Evolutionary conservation across 192 early-diverging fungal species (phyloP).

Genomic region (Backusella circina): DNA sequence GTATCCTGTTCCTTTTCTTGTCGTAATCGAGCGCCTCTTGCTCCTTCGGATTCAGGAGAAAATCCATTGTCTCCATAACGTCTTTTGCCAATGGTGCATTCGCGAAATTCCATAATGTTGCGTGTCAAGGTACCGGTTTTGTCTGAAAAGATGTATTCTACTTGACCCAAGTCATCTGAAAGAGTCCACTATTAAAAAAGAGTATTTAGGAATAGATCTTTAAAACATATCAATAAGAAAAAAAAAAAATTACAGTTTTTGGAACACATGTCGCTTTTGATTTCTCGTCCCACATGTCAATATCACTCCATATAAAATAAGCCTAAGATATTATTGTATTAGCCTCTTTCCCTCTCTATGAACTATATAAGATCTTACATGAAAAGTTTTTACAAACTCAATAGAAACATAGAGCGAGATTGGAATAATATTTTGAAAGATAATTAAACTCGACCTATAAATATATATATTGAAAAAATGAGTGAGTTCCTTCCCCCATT

Average conservation of each 20-base stretch:
- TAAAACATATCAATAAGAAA: background rate
- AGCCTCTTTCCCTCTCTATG: background rate
- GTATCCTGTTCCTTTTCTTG: constrained; percentile 42
- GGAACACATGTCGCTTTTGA: constrained; percentile 56
- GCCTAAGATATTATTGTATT: constrained; percentile 26
- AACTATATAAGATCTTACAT: constrained; percentile 18
- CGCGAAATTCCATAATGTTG: constrained; percentile 96
- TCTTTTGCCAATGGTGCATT: constrained; percentile 83
- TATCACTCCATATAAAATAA: constrained; percentile 87
- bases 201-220: background rate
- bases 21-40: constrained; percentile 38
- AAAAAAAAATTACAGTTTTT: constrained; percentile 49
- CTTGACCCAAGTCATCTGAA: constrained; percentile 93
- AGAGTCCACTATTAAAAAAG: constrained; percentile 75
- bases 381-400: constrained; percentile 87
- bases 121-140: constrained; percentile 97
- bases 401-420: constrained; percentile 94
- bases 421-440: constrained; percentile 95
- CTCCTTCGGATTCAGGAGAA: constrained; percentile 57
- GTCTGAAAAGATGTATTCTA: constrained; percentile 95
- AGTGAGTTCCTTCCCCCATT: background rate
- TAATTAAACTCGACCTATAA: constrained; percentile 67
- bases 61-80: constrained; percentile 80
- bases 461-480: background rate
- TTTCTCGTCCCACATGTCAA: constrained; percentile 80